Evolutionary conservation across 2,329 filamentous ascomycete species (phyloP).

Genomic region (Paecilomyces formosus): DNA sequence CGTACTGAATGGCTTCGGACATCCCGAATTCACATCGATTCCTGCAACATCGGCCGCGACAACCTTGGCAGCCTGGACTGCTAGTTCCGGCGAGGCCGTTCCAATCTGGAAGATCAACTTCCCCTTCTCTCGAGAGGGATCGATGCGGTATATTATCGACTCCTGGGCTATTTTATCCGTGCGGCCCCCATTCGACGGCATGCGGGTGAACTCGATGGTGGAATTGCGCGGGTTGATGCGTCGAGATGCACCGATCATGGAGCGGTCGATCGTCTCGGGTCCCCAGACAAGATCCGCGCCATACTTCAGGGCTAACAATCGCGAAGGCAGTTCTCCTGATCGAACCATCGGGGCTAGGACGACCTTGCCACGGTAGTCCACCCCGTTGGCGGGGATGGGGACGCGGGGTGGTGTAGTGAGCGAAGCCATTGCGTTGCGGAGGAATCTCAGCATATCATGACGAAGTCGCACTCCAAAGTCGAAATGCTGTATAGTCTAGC

Average conservation of each 20-base stretch:
- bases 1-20: constrained; percentile 93
- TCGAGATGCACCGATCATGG: constrained; percentile 80
- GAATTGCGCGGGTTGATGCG: constrained; percentile 66
- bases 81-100: constrained; percentile 72
- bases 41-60: constrained; percentile 83
- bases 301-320: constrained; percentile 83
- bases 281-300: constrained; percentile 97
- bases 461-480: background rate
- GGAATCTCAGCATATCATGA: constrained; percentile 33
- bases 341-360: constrained; percentile 97
- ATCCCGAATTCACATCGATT: constrained; percentile 97
- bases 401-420: constrained; percentile 52
- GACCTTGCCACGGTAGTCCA: constrained; percentile 88
- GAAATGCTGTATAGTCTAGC: constrained; percentile 2
- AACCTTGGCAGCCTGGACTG: constrained; percentile 74
- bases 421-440: constrained; percentile 51
- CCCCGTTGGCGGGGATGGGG: constrained; percentile 77
- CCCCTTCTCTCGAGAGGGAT: constrained; percentile 66
- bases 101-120: constrained; percentile 88
- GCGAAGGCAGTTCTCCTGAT: constrained; percentile 88
- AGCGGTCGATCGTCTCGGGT: constrained; percentile 87
- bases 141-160: constrained; percentile 75
- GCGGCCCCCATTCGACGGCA: constrained; percentile 59
- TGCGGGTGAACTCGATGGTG: constrained; percentile 77
- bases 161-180: constrained; percentile 36